Evolutionary conservation across 345 rosid genomes (phyloP), one percentile per base, ranked within the genome.

Genomic region (Fremontodendron californicum): DNA sequence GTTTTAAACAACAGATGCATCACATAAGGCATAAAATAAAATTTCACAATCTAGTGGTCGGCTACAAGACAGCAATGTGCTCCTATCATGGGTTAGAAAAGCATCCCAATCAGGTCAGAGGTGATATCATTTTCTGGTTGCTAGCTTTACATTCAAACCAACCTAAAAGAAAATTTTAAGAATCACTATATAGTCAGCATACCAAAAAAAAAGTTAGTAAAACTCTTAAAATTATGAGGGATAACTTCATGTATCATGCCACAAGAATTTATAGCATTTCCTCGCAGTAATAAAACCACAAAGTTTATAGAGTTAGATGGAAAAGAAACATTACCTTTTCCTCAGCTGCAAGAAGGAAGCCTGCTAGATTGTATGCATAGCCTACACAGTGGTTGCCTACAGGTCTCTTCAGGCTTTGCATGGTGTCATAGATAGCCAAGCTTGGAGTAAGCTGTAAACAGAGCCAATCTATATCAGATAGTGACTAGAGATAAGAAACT

Each of bases 341-440:
- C 39, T 98, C 98, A 2, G 94, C 97, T 29, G 96, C 89, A 61
- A 95, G 89, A 79, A 93, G 86, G 79, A 93, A 93, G 33, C 88
- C 97, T 10, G 94, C 93, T 64, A 95, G 85, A 84, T 93, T 89
- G 86, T 87, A 90, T 45, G 99, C 92, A 82, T 78, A 86, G 80
- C 97, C 98, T 2, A 90, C 82, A 73, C 91, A 88, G 58, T 87
- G 88, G 62, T 97, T 95, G 39, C 90, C 92, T 33, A 92, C 81
- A 6, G 94, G 93, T 82, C 91, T 89, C 84, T 89, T 88, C 90
- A 95, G 79, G 85, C 91, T 88, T 78, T 90, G 86, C 97, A 93
- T 88, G 6, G 98, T 92, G 78, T 95, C 98, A 46, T 93, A 95
- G 49, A 93, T 82, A 8, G 96, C 89, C 82, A 95, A 77, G 88